phyloP scores from a whole-genome alignment of 805 yeast species.

The Ogataea pilisensis region DNA sequence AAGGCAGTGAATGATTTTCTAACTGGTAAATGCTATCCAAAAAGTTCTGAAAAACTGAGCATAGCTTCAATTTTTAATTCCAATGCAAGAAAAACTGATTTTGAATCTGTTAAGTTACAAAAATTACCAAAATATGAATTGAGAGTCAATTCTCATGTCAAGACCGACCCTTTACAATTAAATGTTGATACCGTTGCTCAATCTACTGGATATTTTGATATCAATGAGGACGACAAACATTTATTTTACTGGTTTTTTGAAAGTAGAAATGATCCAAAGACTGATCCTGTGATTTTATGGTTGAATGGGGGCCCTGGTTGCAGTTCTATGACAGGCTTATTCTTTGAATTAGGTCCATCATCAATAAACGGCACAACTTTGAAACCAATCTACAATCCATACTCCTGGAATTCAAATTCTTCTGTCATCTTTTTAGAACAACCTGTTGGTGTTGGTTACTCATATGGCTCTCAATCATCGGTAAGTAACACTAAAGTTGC shows the following conservation, averaged over 20 bases:
- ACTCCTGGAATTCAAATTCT: conserved; percentile 83
- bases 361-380: conserved; percentile 51
- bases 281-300: conserved; percentile 85
- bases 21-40: conserved; percentile 5
- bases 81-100: background rate
- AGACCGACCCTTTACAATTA: conserved; percentile 51
- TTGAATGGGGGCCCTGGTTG: conserved; percentile 96
- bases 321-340: conserved; percentile 80
- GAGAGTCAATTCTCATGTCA: conserved; percentile 14
- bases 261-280: conserved; percentile 81
- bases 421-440: conserved; percentile 84
- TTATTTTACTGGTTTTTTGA: conserved; percentile 81
- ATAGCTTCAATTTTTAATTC: background rate
- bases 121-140: conserved; percentile 22
- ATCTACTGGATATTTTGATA: conserved; percentile 81
- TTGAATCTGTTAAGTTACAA: conserved; percentile 8
- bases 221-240: conserved; percentile 63
- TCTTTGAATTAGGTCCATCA: conserved; percentile 84
- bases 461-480: conserved; percentile 41
- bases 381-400: conserved; percentile 65
- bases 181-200: conserved; percentile 83
- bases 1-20: conserved; percentile 7
- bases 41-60: background rate
- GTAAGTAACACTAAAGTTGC: conserved; percentile 77
- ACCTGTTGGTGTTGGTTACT: conserved; percentile 83